Conservation (phyloP, 179 eudicot species). For the Gypsophila paniculata region DNA sequence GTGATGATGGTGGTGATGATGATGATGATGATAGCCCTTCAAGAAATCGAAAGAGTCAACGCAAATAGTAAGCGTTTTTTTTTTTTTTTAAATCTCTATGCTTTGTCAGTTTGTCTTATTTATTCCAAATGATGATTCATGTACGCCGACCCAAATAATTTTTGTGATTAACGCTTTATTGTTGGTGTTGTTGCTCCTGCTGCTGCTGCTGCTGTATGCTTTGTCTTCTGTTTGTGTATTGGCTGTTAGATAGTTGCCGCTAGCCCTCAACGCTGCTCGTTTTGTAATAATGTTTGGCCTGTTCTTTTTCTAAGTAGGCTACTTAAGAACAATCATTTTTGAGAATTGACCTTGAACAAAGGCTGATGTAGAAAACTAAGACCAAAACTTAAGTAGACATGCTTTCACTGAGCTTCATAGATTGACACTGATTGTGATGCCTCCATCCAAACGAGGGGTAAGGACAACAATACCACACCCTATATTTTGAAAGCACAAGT, state of each 20-base stretch:
- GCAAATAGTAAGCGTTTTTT: constrained; percentile 30
- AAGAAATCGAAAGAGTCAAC: constrained; percentile 28
- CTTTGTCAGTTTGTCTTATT: too few relatives aligned
- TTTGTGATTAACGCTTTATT: too few relatives aligned
- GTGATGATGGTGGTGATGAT: constrained; percentile 21
- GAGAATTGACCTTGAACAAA: neutral
- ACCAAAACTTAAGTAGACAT: neutral
- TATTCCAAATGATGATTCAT: too few relatives aligned
- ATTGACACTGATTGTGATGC: too few relatives aligned
- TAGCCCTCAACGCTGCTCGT: neutral
- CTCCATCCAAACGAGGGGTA: neutral
- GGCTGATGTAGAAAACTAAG: neutral
- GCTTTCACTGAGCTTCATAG: neutral
- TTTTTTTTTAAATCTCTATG: neutral
- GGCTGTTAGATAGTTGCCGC: neutral
- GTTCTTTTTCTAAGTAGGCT: neutral
- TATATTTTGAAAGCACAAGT: too few relatives aligned
- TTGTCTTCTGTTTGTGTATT: neutral
- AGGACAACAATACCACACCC: too few relatives aligned
- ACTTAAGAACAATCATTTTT: neutral
- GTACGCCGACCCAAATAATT: too few relatives aligned
- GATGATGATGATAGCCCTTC: constrained; percentile 19
- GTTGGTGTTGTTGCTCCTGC: too few relatives aligned
- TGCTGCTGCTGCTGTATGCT: too few relatives aligned
- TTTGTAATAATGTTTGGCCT: too few relatives aligned